Evolutionary conservation across 768 basidiomycete species (phyloP), one percentile per base, ranked within the genome.

Genomic region (Suillus alpinus): DNA sequence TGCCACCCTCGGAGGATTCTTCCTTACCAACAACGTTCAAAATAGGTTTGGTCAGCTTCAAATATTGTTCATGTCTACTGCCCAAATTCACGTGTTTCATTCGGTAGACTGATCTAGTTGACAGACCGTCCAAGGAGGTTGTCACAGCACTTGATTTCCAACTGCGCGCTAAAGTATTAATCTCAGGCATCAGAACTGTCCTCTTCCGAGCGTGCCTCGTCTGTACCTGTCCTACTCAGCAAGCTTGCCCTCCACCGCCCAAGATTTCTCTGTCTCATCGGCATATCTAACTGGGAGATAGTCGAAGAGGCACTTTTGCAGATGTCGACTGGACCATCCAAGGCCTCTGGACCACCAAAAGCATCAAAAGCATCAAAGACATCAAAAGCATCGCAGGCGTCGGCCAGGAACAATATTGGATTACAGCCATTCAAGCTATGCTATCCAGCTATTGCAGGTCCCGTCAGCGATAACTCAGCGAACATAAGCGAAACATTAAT

Each of bases 221-320:
- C 82, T 5, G 88, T 91, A 0, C 84, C 86, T 1, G 62, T 67
- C 0, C 76, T 94, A 7, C 77, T 94, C 0, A 65, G 66, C 23
- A 94, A 93, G 69, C 74, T 95, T 20, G 67, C 73, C 0, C 73
- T 69, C 9, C 80, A 80, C 63, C 80, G 80, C 12, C 93, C 93
- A 0, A 77, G 78, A 4, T 76, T 94, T 6, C 80, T 92, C 0
- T 92, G 91, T 67, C 90, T 94, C 66, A 86, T 94, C 1, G 93
- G 94, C 1, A 77, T 91, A 61, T 79, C 80, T 9, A 92, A 94
- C 36, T 86, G 84, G 82, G 66, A 73, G 5, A 62, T 68, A 20
- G 65, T 76, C 56, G 66, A 71, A 75, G 80, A 41, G 69, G 77
- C 61, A 61, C 66, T 65, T 70, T 78, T 44, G 64, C 81, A 65